phyloP scores from a whole-genome alignment of 768 basidiomycete genomes.

The Hygrocybe punicea region DNA sequence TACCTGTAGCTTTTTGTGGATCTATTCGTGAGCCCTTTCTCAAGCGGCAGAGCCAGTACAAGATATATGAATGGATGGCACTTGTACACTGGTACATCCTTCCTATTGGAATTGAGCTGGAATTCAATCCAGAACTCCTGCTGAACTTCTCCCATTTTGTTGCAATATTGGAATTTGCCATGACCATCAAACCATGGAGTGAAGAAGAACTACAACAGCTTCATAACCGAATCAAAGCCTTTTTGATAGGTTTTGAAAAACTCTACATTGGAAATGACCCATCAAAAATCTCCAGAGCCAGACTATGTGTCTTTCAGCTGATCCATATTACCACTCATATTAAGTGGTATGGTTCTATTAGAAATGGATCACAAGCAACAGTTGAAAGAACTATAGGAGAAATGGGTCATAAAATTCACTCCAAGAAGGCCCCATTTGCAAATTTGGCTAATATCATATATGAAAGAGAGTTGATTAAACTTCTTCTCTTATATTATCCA shows the following conservation, averaged over 20 bases:
- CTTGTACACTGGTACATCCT: constrained; percentile 36
- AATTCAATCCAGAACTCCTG: constrained; percentile 20
- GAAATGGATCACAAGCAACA: constrained; percentile 33
- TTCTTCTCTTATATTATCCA: constrained; percentile 25
- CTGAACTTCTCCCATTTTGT: constrained; percentile 28
- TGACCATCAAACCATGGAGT: constrained; percentile 22
- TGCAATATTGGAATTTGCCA: constrained; percentile 27
- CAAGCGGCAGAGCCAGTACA: constrained; percentile 37
- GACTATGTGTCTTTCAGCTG: constrained; percentile 34
- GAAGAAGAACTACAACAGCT: constrained; percentile 19
- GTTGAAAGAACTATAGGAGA: constrained; percentile 28
- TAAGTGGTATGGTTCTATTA: constrained; percentile 36
- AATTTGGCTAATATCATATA: constrained; percentile 29
- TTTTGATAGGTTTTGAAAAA: constrained; percentile 25
- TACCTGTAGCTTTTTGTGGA: constrained; percentile 34
- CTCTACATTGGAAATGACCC: constrained; percentile 29
- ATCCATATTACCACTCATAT: constrained; percentile 36
- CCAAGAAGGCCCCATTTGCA: constrained; percentile 31
- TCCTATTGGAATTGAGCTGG: constrained; percentile 32
- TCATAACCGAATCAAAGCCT: constrained; percentile 20
- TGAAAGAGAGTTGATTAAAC: constrained; percentile 20
- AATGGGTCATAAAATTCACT: constrained; percentile 28
- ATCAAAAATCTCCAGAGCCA: constrained; percentile 20
- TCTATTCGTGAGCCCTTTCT: constrained; percentile 27
- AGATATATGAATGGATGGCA: constrained; percentile 37